Conservation (phyloP, 306 rosid species). For the Citrullus mucosospermus region DNA sequence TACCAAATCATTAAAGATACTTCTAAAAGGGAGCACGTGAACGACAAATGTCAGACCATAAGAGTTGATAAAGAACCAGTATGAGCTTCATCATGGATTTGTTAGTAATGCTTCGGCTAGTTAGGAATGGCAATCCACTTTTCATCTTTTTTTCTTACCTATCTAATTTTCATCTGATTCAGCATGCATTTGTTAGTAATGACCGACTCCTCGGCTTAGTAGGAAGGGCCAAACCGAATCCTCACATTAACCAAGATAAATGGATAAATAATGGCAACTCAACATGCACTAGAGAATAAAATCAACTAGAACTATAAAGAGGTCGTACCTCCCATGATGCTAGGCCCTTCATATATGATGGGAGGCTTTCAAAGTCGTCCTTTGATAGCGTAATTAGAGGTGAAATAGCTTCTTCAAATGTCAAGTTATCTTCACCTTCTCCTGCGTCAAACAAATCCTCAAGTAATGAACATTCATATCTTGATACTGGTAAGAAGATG, state of each 20-base stretch:
- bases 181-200: too few relatives aligned
- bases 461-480: neutral
- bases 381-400: constrained; percentile 26
- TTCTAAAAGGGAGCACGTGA: neutral
- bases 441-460: constrained; percentile 9
- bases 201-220: neutral
- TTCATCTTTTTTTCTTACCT: too few relatives aligned
- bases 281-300: neutral
- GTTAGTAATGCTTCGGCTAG: neutral
- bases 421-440: constrained; percentile 17
- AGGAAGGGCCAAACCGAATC: neutral
- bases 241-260: neutral
- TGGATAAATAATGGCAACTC: neutral
- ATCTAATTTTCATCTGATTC: too few relatives aligned
- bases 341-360: constrained; percentile 67
- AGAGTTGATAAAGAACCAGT: neutral
- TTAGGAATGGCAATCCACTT: neutral
- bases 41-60: neutral
- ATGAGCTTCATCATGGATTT: neutral
- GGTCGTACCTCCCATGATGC: constrained; percentile 76
- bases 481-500: neutral
- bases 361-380: constrained; percentile 66
- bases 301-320: neutral
- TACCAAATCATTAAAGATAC: neutral
- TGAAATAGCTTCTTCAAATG: constrained; percentile 22